Base-by-base conservation (phyloP, 805 yeast species). In the Cyberlindnera samutprakarnensis region DNA sequence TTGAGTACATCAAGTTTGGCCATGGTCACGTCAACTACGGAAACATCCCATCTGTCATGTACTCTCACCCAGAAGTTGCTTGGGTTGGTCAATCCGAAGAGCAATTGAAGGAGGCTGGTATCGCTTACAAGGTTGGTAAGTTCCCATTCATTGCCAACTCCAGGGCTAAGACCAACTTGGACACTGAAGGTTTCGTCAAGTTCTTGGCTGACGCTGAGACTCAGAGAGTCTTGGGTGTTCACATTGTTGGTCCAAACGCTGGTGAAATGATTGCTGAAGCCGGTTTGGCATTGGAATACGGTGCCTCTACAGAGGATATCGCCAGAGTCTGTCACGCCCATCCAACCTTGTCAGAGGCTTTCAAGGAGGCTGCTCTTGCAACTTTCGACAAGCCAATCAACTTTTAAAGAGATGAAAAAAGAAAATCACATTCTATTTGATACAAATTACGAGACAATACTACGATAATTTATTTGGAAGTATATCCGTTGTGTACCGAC, bases 251-350 rank as follows among this genome's bases (percentile, higher is more conserved):
- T 50, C 83, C 98, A 48, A 88, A 85, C 57, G 99, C 99, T 38
- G 98, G 99, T 66, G 99, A 92, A 72, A 85, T 92, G 96, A 92
- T 92, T 59, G 97, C 94, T 46, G 98, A 94, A 70, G 96, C 87
- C 43, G 94, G 95, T 47, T 73, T 92, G 57, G 99, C 99, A 27
- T 62, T 92, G 43, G 99, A 92, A 68, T 92, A 92, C 66, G 99
- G 99, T 61, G 99, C 98, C 35, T 80, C 94, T 32, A 84, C 96
- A 32, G 99, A 92, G 68, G 99, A 92, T 58, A 72, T 92, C 51
- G 94, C 96, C 42, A 83, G 98, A 69, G 84, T 86, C 25, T 90
- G 96, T 62, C 98, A 92, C 56, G 97, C 98, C 37, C 99, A 92
- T 66, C 99, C 99, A 61, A 92, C 99, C 23, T 70, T 92, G 48